Conservation (phyloP, 495 filamentous ascomycete species). For the Ascobolus immersus region DNA sequence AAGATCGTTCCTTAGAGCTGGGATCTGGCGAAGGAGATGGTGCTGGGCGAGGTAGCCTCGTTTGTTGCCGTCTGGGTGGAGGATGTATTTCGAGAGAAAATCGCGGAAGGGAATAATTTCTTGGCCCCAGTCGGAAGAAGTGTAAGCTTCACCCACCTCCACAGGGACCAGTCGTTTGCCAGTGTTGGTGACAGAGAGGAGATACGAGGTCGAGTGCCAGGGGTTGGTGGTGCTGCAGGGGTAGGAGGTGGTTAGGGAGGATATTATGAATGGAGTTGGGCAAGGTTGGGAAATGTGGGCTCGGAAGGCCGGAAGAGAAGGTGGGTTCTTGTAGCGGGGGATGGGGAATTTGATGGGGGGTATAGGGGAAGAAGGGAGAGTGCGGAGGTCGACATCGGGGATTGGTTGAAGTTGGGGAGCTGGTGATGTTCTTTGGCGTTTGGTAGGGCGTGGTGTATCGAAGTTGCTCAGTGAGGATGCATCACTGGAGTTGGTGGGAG, state of each 20-base stretch:
- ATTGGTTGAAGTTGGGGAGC: not conserved
- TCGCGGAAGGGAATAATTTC: slow-evolving; percentile 48
- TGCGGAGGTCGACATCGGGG: not conserved
- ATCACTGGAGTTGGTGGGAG: not conserved
- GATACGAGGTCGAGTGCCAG: slow-evolving; percentile 53
- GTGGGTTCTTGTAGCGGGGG: slow-evolving; percentile 13
- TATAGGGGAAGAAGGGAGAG: slow-evolving; percentile 13
- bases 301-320: slow-evolving; percentile 39
- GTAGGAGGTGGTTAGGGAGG: slow-evolving; percentile 39
- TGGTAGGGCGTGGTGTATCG: not conserved
- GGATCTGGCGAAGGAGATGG: slow-evolving; percentile 61
- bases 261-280: slow-evolving; percentile 45
- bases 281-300: slow-evolving; percentile 24
- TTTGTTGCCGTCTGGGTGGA: slow-evolving; percentile 9
- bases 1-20: slow-evolving; percentile 51
- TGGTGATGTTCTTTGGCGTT: not conserved
- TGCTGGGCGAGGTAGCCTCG: slow-evolving; percentile 80
- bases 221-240: slow-evolving; percentile 41
- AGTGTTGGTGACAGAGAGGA: slow-evolving; percentile 44
- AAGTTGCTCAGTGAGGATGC: not conserved
- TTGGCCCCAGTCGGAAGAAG: slow-evolving; percentile 67
- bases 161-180: slow-evolving; percentile 65
- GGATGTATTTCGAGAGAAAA: slow-evolving; percentile 27
- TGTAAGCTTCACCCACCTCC: slow-evolving; percentile 75
- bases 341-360: slow-evolving; percentile 20